Conservation (phyloP, 805 yeast genomes). For the Kluyveromyces dobzhanskii region DNA sequence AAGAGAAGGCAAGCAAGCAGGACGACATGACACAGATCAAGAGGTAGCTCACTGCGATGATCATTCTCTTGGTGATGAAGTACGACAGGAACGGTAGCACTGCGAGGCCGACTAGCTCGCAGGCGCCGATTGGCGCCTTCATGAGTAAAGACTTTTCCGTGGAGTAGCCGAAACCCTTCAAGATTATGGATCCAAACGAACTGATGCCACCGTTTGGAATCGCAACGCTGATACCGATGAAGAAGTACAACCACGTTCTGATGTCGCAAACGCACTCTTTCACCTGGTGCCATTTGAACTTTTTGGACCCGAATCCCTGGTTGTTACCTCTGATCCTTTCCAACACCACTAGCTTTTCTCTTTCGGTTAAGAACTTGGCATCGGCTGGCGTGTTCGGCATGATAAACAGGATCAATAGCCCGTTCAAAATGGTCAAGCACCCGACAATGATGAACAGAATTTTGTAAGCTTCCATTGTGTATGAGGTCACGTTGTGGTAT, state of each 20-base stretch:
- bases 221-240: slow-evolving; percentile 33
- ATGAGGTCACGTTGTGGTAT: slow-evolving; percentile 31
- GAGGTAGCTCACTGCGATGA: background rate
- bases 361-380: slow-evolving; percentile 38
- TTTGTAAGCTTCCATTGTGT: slow-evolving; percentile 49
- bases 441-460: slow-evolving; percentile 54
- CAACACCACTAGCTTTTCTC: slow-evolving; percentile 40
- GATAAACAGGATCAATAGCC: slow-evolving; percentile 38
- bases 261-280: slow-evolving; percentile 42
- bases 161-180: slow-evolving; percentile 36
- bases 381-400: slow-evolving; percentile 49
- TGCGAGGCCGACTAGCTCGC: slow-evolving; percentile 35
- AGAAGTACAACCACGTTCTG: slow-evolving; percentile 41
- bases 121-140: slow-evolving; percentile 40
- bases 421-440: slow-evolving; percentile 43
- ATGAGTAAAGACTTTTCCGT: slow-evolving; percentile 34
- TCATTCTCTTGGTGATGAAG: slow-evolving; percentile 19
- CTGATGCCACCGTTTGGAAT: slow-evolving; percentile 50
- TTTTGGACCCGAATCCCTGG: slow-evolving; percentile 50
- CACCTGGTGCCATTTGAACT: slow-evolving; percentile 47
- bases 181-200: slow-evolving; percentile 38
- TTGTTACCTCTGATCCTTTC: slow-evolving; percentile 46
- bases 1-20: slow-evolving; percentile 38
- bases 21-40: slow-evolving; percentile 22
- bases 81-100: slow-evolving; percentile 16